Conservation (phyloP, 306 rosid genomes). For the Adenanthera pavonina region DNA sequence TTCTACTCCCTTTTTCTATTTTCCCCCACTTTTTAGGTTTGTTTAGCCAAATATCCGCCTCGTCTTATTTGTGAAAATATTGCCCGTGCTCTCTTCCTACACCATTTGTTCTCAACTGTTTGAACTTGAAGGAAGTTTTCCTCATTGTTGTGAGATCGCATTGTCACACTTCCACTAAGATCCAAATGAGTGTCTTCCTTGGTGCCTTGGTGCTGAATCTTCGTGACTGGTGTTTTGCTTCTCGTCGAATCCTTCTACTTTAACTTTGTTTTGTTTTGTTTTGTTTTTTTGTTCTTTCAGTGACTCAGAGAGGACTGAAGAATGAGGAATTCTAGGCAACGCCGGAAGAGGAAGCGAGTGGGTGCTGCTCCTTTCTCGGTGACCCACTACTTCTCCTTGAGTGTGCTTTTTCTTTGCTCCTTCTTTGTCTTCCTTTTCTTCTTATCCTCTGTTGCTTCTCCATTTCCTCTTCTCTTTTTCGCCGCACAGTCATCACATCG, state of each 20-base stretch:
- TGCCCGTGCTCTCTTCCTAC: no score
- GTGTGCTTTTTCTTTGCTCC: constrained; percentile 52
- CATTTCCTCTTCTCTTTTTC: constrained; percentile 50
- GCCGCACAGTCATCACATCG: constrained; percentile 52
- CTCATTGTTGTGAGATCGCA: no score
- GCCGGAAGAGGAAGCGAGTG: constrained; percentile 57
- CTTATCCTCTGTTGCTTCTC: constrained; percentile 49
- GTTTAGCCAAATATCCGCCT: no score
- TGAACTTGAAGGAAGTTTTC: no score
- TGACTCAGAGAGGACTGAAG: not conserved
- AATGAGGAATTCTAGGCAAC: constrained; percentile 65
- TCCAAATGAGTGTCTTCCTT: no score
- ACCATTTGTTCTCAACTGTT: no score
- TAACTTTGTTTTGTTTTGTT: not conserved
- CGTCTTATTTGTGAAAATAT: no score
- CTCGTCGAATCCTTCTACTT: not conserved
- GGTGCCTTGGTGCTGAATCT: no score
- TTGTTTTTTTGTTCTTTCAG: not conserved
- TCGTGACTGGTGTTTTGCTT: no score
- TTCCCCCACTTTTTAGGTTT: no score
- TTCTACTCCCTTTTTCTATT: no score
- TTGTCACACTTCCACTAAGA: no score
- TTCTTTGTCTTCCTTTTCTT: constrained; percentile 51
- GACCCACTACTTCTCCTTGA: constrained; percentile 25
- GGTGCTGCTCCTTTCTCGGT: constrained; percentile 38